These are phyloP conservation scores for Tephrocybe sp. DNA, from an alignment of 768 basidiomycete species.

Conservation along the genomic window DNA sequence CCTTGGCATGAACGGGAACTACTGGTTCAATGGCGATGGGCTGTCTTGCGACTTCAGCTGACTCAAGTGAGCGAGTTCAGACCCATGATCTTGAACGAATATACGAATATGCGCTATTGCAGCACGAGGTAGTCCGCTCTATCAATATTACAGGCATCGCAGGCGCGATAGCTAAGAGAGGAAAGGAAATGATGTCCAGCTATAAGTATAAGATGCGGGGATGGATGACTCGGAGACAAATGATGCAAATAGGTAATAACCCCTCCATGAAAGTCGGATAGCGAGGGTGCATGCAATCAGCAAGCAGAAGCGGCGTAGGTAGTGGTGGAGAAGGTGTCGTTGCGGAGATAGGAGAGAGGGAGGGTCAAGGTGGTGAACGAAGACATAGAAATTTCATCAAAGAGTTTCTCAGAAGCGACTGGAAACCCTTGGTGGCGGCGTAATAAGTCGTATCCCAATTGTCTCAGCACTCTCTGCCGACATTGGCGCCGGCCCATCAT, in stretches of 20 bases:
- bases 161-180: conserved; percentile 1
- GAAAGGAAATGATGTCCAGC: conserved; percentile 9
- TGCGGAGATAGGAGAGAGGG: neutral
- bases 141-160: conserved; percentile 11
- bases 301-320: neutral
- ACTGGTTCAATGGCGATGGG: neutral
- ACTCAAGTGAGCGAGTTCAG: too few relatives aligned
- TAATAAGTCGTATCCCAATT: conserved; percentile 18
- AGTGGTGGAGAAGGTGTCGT: neutral
- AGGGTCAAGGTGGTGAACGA: neutral
- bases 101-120: neutral
- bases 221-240: neutral
- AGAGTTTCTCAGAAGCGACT: conserved; percentile 13
- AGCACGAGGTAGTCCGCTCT: conserved; percentile 9
- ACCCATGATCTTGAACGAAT: neutral
- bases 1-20: neutral
- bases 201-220: conserved; percentile 9
- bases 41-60: too few relatives aligned
- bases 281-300: neutral
- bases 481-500: conserved; percentile 8
- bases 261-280: conserved; percentile 6
- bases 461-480: conserved; percentile 5
- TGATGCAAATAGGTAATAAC: conserved; percentile 9
- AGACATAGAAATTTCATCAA: neutral
- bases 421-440: conserved; percentile 6